Evolutionary conservation across 371 early-diverging fungal species (phyloP), one percentile per base, ranked within the genome.

Genomic region (Dinochytrium kinnereticum): DNA sequence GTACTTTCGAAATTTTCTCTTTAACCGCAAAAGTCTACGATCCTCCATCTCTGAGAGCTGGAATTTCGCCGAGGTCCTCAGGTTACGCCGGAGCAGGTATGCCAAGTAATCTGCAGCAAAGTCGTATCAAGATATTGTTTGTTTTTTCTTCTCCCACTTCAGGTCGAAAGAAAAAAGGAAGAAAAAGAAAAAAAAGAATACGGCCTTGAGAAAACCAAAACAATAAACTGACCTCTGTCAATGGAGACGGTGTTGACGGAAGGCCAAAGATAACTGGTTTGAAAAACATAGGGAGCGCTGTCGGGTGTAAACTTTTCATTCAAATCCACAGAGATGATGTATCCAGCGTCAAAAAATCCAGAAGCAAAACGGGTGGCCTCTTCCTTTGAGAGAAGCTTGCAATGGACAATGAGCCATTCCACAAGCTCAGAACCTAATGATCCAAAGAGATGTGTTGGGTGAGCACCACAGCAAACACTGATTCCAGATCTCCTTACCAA

Each of bases 401-500:
- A 82, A 59, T 82, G 74, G 5, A 34, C 61, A 21, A 72, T 38
- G 13, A 79, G 40, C 83, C 83, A 82, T 39, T 80, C 79, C 17
- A 79, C 70, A 1, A 81, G 51, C 50, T 73, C 75, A 10, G 65
- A 57, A 5, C 77, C 82, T 79, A 50, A n/a, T n/a, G n/a, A n/a
- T n/a, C n/a, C n/a, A n/a, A n/a, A n/a, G n/a, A n/a, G n/a, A n/a
- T n/a, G n/a, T n/a, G n/a, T n/a, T n/a, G n/a, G n/a, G n/a, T n/a
- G n/a, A n/a, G n/a, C n/a, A n/a, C n/a, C n/a, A n/a, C n/a, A n/a
- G n/a, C n/a, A n/a, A n/a, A n/a, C n/a, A n/a, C n/a, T n/a, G n/a
- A n/a, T n/a, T n/a, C n/a, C n/a, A n/a, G n/a, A n/a, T n/a, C n/a
- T 24, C 49, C 68, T 39, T 31, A 79, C 79, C 79, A 15, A 72